phyloP scores from a whole-genome alignment of 345 rosid genomes.

The Euphorbia peplus region DNA sequence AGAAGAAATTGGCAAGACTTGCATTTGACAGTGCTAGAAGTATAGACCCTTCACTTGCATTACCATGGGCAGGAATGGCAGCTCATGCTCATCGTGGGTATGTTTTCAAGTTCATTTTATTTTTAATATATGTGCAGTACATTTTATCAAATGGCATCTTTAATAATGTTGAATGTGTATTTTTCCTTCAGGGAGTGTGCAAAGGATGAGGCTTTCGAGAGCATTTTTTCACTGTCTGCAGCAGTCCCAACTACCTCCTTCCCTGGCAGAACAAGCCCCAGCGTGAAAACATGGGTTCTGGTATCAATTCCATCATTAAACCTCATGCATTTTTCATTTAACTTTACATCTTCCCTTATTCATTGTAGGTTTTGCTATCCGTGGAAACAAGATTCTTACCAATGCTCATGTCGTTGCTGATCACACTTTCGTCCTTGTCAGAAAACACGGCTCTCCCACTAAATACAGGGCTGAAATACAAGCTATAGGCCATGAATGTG shows the following conservation, averaged over 20 bases:
- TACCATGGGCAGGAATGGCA: conserved; percentile 98
- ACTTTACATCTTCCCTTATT: not conserved
- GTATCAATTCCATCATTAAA: conserved; percentile 27
- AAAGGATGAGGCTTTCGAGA: conserved; percentile 79
- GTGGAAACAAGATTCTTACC: conserved; percentile 68
- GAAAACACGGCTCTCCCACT: conserved; percentile 79
- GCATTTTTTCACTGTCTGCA: conserved; percentile 67
- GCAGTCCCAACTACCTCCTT: conserved; percentile 52
- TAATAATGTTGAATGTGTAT: conserved; percentile 15
- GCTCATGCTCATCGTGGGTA: conserved; percentile 71
- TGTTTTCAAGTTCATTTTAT: conserved; percentile 16
- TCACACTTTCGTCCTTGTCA: conserved; percentile 73
- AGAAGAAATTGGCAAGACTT: conserved; percentile 68
- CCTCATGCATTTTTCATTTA: not conserved
- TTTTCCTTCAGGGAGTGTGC: conserved; percentile 51
- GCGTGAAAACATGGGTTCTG: conserved; percentile 74
- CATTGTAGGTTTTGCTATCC: conserved; percentile 55
- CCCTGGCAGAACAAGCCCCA: conserved; percentile 83
- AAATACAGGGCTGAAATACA: conserved; percentile 63
- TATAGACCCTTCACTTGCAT: conserved; percentile 89
- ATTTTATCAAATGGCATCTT: conserved; percentile 6
- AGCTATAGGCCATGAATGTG: conserved; percentile 85
- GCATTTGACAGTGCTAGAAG: conserved; percentile 97
- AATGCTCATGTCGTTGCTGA: conserved; percentile 92
- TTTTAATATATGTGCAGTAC: not conserved